These are phyloP conservation scores for Leishmania mexicana DNA, from an alignment of 208 protist species.

Conservation along the genomic window DNA sequence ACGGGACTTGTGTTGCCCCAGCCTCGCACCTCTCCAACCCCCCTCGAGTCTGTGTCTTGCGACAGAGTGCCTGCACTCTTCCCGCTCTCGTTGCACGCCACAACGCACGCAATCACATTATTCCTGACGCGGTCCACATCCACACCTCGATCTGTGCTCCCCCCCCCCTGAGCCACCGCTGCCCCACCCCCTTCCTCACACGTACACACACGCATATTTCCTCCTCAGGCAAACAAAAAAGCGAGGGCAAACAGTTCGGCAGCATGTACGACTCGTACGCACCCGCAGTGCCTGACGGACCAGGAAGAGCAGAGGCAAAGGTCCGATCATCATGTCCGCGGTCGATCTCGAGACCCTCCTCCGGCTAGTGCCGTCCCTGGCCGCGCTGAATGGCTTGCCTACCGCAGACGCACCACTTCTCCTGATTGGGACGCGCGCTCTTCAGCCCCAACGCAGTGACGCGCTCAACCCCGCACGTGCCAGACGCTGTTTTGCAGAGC, in stretches of 20 bases:
- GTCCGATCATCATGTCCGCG: constrained; percentile 7
- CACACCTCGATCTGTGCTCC: background rate
- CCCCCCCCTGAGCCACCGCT: background rate
- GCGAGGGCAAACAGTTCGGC: constrained; percentile 2
- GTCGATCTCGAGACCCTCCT: constrained; percentile 22
- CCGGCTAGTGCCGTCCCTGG: constrained; percentile 29
- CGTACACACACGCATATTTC: background rate
- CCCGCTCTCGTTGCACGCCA: background rate
- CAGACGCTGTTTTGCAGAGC: background rate
- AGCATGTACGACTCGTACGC: constrained; percentile 15
- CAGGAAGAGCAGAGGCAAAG: background rate
- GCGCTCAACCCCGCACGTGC: background rate
- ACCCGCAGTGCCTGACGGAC: background rate
- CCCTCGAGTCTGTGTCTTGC: background rate
- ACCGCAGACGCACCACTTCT: constrained; percentile 20
- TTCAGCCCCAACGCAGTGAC: constrained; percentile 12
- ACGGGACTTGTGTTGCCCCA: background rate
- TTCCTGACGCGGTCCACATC: background rate
- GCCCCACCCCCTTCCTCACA: background rate
- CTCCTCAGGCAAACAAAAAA: background rate
- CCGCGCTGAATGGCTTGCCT: constrained; percentile 21
- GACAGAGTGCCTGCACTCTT: background rate
- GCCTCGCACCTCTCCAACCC: background rate
- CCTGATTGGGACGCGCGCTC: constrained; percentile 1
- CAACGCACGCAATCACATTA: background rate